Evolutionary conservation across 2,329 filamentous ascomycete genomes (phyloP), one percentile per base, ranked within the genome.

Genomic region (Hypocreales sp.): DNA sequence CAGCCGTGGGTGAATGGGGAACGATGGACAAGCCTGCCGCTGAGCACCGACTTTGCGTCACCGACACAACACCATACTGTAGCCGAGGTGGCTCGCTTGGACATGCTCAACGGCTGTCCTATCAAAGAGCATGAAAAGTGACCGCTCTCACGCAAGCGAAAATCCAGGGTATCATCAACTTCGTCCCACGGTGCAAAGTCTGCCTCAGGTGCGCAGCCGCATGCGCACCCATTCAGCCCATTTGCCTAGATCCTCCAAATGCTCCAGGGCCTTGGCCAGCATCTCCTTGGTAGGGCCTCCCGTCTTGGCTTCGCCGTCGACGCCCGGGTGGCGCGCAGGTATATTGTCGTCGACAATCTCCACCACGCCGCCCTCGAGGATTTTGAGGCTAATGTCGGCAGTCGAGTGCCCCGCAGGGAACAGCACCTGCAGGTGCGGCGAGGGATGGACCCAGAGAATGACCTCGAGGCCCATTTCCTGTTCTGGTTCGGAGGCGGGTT

Each of bases 311-410:
- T 45, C 46, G 22, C 28, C 28, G n/a, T 30, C 35, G 1, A 25
- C 31, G 6, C 37, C 35, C 1, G 32, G 36, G 4, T 34, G 30
- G 11, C 28, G 31, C 20, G 36, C 34, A 15, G 54, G 36, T 11
- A 57, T 42, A 35, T 77, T 75, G 38, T 78, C 68, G 15, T 67
- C 61, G 4, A 61, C 49, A 20, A 80, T 55, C 12, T 64, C 55
- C 4, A 79, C 58, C 10, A 64, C 55, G 5, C 66, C 75, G 30
- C 75, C 72, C 20, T 64, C 55, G 13, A 65, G 56, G 12, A 80
- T 63, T 38, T 71, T 67, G 9, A 79, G 40, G 15, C 60, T 60
- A 15, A 79, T 50, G 32, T 64, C 63, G 5, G 62, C 64, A 2
- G 61, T 66, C 19, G 44, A 48, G 11, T 48, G 35, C 20, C 47